Conservation (phyloP, 108 stramenopile genomes). For the Bacterosira constricta region DNA sequence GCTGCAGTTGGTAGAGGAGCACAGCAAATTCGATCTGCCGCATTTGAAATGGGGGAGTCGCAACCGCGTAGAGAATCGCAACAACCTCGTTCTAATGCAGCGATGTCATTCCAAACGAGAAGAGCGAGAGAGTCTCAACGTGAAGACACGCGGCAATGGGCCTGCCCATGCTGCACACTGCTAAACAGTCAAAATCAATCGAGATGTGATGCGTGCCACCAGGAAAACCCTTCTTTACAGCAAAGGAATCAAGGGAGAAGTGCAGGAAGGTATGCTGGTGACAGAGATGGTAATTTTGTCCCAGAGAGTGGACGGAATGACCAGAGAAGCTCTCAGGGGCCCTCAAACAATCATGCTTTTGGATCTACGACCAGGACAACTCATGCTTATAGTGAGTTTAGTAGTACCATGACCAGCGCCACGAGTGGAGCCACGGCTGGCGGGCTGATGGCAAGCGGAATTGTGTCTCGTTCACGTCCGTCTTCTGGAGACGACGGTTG, state of each 20-base stretch:
- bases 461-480: neutral
- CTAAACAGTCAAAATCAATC: neutral
- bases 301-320: neutral
- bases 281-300: neutral
- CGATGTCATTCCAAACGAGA: neutral
- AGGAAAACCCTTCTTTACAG: neutral
- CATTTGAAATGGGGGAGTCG: neutral
- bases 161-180: constrained; percentile 3
- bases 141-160: constrained; percentile 1
- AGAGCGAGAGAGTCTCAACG: neutral
- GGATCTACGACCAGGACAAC: neutral
- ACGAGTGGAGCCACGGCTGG: constrained; percentile 4
- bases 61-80: neutral
- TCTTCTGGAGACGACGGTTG: neutral
- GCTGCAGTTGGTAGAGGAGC: neutral
- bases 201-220: neutral
- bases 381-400: neutral
- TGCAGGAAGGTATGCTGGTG: neutral
- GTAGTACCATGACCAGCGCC: neutral
- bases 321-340: neutral
- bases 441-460: neutral
- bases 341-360: neutral
- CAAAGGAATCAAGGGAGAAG: neutral
- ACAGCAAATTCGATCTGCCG: neutral
- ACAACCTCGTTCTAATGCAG: neutral